Base-by-base conservation (phyloP, 768 basidiomycete genomes). In the Calvatia gigantea region DNA sequence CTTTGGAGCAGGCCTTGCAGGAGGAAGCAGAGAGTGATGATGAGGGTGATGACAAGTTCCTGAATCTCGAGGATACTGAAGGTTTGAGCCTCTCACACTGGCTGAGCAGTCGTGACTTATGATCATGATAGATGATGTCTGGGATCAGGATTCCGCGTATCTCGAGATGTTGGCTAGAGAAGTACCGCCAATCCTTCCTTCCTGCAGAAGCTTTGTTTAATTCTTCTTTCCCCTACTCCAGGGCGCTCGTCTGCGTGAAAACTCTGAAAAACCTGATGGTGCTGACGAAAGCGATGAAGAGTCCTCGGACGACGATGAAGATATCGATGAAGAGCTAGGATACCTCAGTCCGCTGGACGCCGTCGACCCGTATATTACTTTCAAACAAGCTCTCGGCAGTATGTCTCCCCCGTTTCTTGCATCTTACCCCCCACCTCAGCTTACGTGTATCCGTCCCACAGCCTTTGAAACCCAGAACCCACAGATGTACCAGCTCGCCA, bases 101-200 rank as follows among this genome's bases (percentile, higher is more conserved):
- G 5, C 25, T 50, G 0, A 49, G 45, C 31, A 42, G 31, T 54
- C 51, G 31, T 29, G 54, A 58, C 19, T 54, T 45, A 59, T 57
- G 44, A 58, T 61, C 57, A 35, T 58, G 56, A 52, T 58, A 85
- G 91, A 90, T 65, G 93, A 95, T 67, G 90, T 94, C 14, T 93
- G 88, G 85, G 92, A 94, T 63, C 87, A 90, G 56, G 90, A 93
- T 62, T 91, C 91, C 6, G 89, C 87, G 6, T 95, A 94, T 66
- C 76, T 93, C 41, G 91, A 94, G 67, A 73, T 92, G 78, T 80
- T 95, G 31, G 92, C 91, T 6, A 83, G 83, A 61, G 88, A 94
- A 79, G 90, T 43, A 48, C n/a, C 23, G 33, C 38, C 49, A 55
- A 65, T 33, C 69, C 51, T 38, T 42, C 54, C 45, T 45, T 51